A percentile compares a stretch with the other conserved stretches of the same genome.
phyloP scores from a whole-genome alignment of 2,329 filamentous ascomycete species.

The Ramichloridium luteum region DNA sequence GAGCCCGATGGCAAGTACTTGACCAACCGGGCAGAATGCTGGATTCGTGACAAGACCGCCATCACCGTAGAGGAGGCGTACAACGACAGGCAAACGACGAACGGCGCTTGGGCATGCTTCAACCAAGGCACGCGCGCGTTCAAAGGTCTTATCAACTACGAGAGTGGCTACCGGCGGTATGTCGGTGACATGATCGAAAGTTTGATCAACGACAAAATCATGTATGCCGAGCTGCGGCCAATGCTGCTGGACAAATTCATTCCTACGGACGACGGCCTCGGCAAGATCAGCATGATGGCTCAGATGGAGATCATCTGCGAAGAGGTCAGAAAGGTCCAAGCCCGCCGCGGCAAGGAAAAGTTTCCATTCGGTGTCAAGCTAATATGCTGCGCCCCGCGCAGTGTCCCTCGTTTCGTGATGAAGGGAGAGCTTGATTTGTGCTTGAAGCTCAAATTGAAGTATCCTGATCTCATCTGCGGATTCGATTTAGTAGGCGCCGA shows the following conservation, averaged over 20 bases:
- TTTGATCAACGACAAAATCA: conserved; percentile 53
- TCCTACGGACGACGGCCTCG: conserved; percentile 44
- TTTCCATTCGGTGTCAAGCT: conserved; percentile 55
- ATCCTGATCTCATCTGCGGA: conserved; percentile 50
- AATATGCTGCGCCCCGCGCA: conserved; percentile 58
- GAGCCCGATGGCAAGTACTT: conserved; percentile 4
- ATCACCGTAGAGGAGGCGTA: conserved; percentile 16
- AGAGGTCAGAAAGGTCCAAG: conserved; percentile 40
- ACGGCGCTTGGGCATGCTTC: conserved; percentile 48
- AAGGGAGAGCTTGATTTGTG: conserved; percentile 47
- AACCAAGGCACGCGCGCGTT: conserved; percentile 59
- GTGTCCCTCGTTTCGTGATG: conserved; percentile 40
- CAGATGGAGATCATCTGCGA: conserved; percentile 51
- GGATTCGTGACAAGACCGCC: conserved; percentile 21
- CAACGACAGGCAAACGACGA: conserved; percentile 16
- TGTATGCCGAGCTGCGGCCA: conserved; percentile 59
- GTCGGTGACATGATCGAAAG: conserved; percentile 47
- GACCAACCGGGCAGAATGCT: conserved; percentile 16
- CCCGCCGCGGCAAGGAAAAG: conserved; percentile 25
- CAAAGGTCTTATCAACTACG: conserved; percentile 60
- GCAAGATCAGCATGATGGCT: conserved; percentile 40
- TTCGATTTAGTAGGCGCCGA: conserved; percentile 59
- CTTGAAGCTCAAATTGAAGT: conserved; percentile 45
- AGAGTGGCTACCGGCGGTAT: conserved; percentile 49
- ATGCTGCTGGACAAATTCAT: conserved; percentile 58